Base-by-base conservation (phyloP, 768 basidiomycete genomes). In the Solioccasus polychromus region DNA sequence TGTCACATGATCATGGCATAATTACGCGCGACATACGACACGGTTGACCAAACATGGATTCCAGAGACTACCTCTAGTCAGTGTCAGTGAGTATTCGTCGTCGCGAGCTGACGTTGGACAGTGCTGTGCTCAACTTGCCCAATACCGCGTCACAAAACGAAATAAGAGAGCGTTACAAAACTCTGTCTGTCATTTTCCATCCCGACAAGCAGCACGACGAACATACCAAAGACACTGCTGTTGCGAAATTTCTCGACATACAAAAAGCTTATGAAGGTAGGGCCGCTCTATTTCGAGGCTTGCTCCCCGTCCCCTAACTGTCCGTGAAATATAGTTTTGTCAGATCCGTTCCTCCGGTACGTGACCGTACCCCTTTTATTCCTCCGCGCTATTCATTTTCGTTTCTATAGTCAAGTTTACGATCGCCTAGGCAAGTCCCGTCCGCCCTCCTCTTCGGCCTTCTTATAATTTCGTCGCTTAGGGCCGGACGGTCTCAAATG, bases 211-310 rank as follows among this genome's bases (percentile, higher is more conserved):
- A 92, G 48, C 75, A 71, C 18, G 78, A 80, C 57, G 76, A 78
- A 42, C 62, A 62, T 15, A 66, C 73, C 48, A 81, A 78, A 58
- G 73, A 68, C 39, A 73, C 78, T 1, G 88, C 91, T 1, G 76
- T 80, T 20, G 71, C 74, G 25, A 77, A 76, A 39, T 92, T 92
- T 51, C 72, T 85, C 15, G 80, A 84, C 61, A 76, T 93, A 18
- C 88, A 91, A 52, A 84, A 83, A 52, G 89, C 91, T 11, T 92
- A 92, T 61, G 82, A 92, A 76, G 78, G 86, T 83, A 55, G 42
- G 71, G 22, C 25, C 35, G 29, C 18, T 44, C 35, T 30, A 6
- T 44, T 11, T 28, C 45, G 35, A 26, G 36, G 4, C 22, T 41
- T 32, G 10, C 18, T 5, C 28, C 38, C 10, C 17, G 23, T 48